Percentiles rank a stretch among this genome's conserved stretches.
Conservation (phyloP, 495 filamentous ascomycete genomes). For the Penicillium canariense region DNA sequence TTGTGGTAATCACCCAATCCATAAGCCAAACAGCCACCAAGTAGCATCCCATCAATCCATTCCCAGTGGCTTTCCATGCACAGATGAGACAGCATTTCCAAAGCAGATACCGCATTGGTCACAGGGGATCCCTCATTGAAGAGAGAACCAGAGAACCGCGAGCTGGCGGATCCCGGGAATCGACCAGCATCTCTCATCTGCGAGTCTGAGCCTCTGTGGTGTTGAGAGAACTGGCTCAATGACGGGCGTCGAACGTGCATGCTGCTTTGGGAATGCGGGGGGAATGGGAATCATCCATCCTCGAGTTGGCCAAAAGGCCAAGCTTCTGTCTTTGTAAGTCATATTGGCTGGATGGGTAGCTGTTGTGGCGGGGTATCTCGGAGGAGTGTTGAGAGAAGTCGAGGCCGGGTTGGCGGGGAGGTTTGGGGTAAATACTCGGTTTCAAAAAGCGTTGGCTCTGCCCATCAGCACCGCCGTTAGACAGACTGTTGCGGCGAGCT, state of each 20-base stretch:
- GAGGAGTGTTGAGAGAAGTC: conserved; percentile 38
- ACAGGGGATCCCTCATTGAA: conserved; percentile 37
- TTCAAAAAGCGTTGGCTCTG: conserved; percentile 43
- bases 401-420: conserved; percentile 52
- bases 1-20: conserved; percentile 84
- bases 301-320: conserved; percentile 8
- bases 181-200: conserved; percentile 34
- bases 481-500: conserved; percentile 45
- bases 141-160: conserved; percentile 32
- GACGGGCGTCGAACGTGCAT: conserved; percentile 28
- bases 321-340: conserved; percentile 29
- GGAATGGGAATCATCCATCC: conserved; percentile 14
- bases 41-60: conserved; percentile 93
- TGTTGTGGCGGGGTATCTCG: conserved; percentile 41
- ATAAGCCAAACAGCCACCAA: conserved; percentile 92
- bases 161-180: conserved; percentile 28
- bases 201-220: conserved; percentile 25
- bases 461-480: conserved; percentile 31
- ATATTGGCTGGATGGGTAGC: conserved; percentile 41
- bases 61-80: conserved; percentile 87
- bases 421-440: conserved; percentile 62
- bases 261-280: conserved; percentile 13
- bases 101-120: conserved; percentile 59
- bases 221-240: conserved; percentile 28
- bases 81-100: conserved; percentile 77